Evolutionary conservation across 352 stramenopile genomes (phyloP), one percentile per base, ranked within the genome.

Genomic region (Globisporangium megalacanthum): DNA sequence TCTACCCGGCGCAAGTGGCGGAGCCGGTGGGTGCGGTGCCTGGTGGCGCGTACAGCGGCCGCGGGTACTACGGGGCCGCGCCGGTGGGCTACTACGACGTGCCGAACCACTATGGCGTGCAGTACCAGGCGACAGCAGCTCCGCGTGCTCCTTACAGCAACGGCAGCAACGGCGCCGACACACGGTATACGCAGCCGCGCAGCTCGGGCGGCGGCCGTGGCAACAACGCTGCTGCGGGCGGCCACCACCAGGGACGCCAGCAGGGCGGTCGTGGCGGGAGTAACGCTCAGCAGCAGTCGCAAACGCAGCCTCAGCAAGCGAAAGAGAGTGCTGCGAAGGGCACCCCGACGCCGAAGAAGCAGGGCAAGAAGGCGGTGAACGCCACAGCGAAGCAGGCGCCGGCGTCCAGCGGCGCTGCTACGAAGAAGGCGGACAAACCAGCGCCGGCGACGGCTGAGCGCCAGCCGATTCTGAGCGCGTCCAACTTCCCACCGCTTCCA

Each of bases 401-500:
- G 29, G 19, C 68, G 14, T 39, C 59, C 37, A 77, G 66, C 55
- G 62, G 63, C 50, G 47, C 20, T 6, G 42, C 48, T 20, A 83
- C 80, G 62, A 79, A 81, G 56, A 61, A 61, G 29, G 19, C 42
- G 53, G 20, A 25, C 31, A 29, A 36, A 17, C 25, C 65, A 6
- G 62, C 51, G 6, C 57, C 54, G 4, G 20, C 66, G 17, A 59
- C 68, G 47, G 54, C 64, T 29, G 79, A 90, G 54, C 77, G 78
- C 50, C 82, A 94, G 65, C 84, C 84, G 6, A 80, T 94, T 50
- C 39, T 94, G 56, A 92, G 85, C 68, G 73, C 79, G 52, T 73
- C 77, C 29, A 92, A 94, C 72, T 94, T 94, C 62, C 84, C 84
- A 47, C 84, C 84, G 9, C 77, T 94, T 1, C 82, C 82, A 11